A percentile compares a stretch with the other conserved stretches of the same genome.
phyloP scores from a whole-genome alignment of 805 yeast genomes.

The Suhomyces vadensis region DNA sequence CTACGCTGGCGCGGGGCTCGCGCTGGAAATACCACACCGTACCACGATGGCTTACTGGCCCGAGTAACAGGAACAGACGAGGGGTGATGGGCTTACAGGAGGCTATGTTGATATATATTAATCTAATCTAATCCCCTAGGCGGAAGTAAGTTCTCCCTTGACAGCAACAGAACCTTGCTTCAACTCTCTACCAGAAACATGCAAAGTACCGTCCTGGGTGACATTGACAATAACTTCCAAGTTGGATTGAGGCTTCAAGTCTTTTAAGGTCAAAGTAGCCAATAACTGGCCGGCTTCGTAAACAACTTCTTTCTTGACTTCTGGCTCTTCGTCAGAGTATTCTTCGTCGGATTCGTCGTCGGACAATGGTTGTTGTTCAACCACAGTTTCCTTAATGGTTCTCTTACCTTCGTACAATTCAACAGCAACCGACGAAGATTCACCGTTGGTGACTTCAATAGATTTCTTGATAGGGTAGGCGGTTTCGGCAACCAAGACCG shows the following conservation, averaged over 20 bases:
- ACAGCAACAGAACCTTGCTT: slow-evolving; percentile 57
- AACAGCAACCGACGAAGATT: slow-evolving; percentile 57
- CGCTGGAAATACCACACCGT: too few relatives aligned
- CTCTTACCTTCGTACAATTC: slow-evolving; percentile 85
- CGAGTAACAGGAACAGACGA: too few relatives aligned
- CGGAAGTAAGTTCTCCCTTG: slow-evolving; percentile 50
- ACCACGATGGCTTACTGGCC: too few relatives aligned
- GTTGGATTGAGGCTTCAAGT: slow-evolving; percentile 60
- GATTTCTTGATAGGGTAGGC: slow-evolving; percentile 88
- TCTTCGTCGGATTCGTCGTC: slow-evolving; percentile 51
- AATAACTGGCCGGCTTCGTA: slow-evolving; percentile 71
- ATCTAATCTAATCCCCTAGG: not conserved
- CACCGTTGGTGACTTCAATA: slow-evolving; percentile 60
- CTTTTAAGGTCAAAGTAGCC: slow-evolving; percentile 76
- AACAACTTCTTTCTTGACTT: slow-evolving; percentile 72
- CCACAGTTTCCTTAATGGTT: slow-evolving; percentile 75
- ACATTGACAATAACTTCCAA: slow-evolving; percentile 71
- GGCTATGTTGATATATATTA: too few relatives aligned
- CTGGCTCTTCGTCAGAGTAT: slow-evolving; percentile 83
- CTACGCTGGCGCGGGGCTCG: too few relatives aligned
- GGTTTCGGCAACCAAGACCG: slow-evolving; percentile 78
- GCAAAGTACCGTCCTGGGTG: slow-evolving; percentile 63
- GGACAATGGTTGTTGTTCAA: slow-evolving; percentile 64
- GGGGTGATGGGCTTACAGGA: too few relatives aligned
- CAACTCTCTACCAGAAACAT: slow-evolving; percentile 65